A percentile compares a stretch with the other conserved stretches of the same genome.
phyloP scores from a whole-genome alignment of 768 basidiomycete species.

The Nidularia sp. region DNA sequence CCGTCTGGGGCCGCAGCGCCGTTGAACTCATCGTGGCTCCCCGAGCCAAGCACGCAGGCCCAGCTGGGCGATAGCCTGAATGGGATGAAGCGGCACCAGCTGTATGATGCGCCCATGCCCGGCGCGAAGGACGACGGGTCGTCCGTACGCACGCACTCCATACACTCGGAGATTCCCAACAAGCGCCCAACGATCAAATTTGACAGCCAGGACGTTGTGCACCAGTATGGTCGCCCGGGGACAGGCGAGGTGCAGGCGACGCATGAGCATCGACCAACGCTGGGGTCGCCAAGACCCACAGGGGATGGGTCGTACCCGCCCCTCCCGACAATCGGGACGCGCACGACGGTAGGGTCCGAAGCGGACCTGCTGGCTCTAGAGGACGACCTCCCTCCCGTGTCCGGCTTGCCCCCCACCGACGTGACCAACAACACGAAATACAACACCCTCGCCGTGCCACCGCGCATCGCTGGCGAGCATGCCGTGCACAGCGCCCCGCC shows the following conservation, averaged over 20 bases:
- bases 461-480: constrained; percentile 23
- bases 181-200: constrained; percentile 74
- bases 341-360: constrained; percentile 11
- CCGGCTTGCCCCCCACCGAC: not conserved
- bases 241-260: constrained; percentile 37
- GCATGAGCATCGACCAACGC: constrained; percentile 45
- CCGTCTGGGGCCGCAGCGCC: constrained; percentile 32
- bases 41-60: constrained; percentile 6
- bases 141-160: constrained; percentile 13
- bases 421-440: not conserved
- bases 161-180: constrained; percentile 25
- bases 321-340: constrained; percentile 11
- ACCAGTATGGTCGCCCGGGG: constrained; percentile 65
- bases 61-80: constrained; percentile 26
- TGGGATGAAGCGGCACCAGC: constrained; percentile 72
- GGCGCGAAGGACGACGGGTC: constrained; percentile 18
- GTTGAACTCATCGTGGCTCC: constrained; percentile 16
- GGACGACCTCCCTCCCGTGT: not conserved
- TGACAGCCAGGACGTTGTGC: constrained; percentile 66
- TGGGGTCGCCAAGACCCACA: constrained; percentile 22
- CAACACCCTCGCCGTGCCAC: constrained; percentile 19
- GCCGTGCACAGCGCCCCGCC: constrained; percentile 44
- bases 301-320: constrained; percentile 24
- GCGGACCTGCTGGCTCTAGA: constrained; percentile 24
- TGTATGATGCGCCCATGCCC: constrained; percentile 88